These are phyloP conservation scores for Entamoeba histolytica DNA, from an alignment of 208 protist species.

Conservation along the genomic window DNA sequence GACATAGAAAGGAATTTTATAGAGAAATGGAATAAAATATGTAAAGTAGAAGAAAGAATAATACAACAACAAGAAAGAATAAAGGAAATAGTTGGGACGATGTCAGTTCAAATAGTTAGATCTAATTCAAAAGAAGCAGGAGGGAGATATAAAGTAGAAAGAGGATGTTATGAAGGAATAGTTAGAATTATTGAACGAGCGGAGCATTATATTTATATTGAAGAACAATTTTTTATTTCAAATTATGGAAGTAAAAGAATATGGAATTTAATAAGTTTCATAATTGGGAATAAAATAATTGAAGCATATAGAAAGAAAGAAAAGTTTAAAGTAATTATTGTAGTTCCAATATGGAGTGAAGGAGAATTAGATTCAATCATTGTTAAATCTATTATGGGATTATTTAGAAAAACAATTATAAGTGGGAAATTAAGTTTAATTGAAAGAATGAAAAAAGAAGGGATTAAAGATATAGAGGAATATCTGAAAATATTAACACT, in stretches of 20 bases:
- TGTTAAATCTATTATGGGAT: neutral
- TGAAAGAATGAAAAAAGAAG: neutral
- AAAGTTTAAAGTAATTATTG: neutral
- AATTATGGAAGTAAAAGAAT: neutral
- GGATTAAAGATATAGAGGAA: neutral
- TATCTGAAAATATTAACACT: constrained; percentile 11
- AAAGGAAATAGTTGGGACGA: neutral
- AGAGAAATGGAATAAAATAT: constrained; percentile 27
- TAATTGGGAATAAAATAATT: neutral
- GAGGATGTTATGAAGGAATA: neutral
- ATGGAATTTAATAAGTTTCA: neutral
- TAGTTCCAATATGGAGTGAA: neutral
- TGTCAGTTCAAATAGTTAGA: neutral
- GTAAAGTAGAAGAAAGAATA: neutral
- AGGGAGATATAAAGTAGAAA: neutral
- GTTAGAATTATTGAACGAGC: neutral
- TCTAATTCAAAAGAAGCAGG: neutral
- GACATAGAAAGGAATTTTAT: constrained; percentile 33
- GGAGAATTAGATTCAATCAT: neutral
- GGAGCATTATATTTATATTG: constrained; percentile 20
- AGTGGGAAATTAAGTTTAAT: neutral
- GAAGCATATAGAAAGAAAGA: neutral
- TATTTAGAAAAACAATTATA: neutral
- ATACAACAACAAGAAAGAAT: neutral
- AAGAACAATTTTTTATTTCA: constrained; percentile 31